Conservation (phyloP, 805 yeast genomes). For the Lipomyces yamadae region DNA sequence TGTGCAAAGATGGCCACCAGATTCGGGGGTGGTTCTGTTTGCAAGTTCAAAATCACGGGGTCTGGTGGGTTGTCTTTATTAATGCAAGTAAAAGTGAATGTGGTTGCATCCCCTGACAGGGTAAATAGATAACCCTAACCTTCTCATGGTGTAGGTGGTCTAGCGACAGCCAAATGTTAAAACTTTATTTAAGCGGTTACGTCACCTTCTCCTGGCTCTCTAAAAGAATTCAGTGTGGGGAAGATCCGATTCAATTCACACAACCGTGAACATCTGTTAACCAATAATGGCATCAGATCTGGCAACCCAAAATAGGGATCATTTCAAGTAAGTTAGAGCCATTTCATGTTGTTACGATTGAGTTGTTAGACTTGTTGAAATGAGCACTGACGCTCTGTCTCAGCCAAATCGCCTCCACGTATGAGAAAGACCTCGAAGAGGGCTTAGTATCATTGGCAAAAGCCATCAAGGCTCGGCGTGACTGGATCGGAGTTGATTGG, state of each 20-base stretch:
- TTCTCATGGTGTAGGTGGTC: too few species aligned
- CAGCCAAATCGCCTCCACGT: background rate
- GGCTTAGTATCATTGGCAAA: background rate
- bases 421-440: background rate
- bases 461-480: background rate
- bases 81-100: too few species aligned
- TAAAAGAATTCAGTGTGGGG: background rate
- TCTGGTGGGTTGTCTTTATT: too few species aligned
- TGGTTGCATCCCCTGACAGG: too few species aligned
- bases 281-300: slow-evolving; percentile 1
- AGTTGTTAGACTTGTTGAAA: background rate
- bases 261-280: background rate
- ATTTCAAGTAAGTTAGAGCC: background rate
- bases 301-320: background rate
- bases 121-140: too few species aligned
- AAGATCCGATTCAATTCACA: background rate
- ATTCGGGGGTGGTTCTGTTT: too few species aligned
- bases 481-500: slow-evolving; percentile 4
- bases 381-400: background rate
- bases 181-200: background rate
- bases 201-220: background rate
- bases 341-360: background rate
- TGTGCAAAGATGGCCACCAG: too few species aligned
- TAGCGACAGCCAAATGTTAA: too few species aligned
- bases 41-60: too few species aligned